Conservation (phyloP, 2,329 filamentous ascomycete genomes). For the Colletotrichum spaethianum region DNA sequence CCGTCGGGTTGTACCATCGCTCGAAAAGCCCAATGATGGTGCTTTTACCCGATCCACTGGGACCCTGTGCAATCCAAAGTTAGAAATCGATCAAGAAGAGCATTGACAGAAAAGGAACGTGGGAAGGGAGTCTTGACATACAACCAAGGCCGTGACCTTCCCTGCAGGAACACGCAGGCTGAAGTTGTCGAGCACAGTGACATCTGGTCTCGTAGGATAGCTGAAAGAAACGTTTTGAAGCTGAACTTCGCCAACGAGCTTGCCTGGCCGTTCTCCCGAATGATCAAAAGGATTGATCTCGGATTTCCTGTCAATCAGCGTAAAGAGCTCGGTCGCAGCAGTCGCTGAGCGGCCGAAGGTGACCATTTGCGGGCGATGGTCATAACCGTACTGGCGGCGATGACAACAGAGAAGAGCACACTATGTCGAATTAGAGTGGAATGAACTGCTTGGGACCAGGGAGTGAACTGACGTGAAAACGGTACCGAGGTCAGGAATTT, state of each 20-base stretch:
- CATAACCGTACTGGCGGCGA: constrained; percentile 44
- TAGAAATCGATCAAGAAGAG: constrained; percentile 47
- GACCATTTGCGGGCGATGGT: constrained; percentile 40
- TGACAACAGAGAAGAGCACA: constrained; percentile 47
- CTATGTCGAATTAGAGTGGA: constrained; percentile 45
- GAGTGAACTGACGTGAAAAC: constrained; percentile 39
- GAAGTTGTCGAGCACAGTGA: constrained; percentile 74
- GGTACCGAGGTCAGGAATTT: constrained; percentile 31
- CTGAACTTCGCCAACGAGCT: constrained; percentile 68
- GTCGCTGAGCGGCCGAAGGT: constrained; percentile 45
- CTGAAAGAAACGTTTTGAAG: constrained; percentile 75
- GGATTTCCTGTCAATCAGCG: constrained; percentile 46
- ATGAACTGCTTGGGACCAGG: background rate
- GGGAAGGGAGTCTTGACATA: constrained; percentile 45
- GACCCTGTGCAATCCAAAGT: constrained; percentile 47
- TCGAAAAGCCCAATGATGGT: constrained; percentile 78
- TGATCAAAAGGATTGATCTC: constrained; percentile 44
- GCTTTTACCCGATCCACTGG: constrained; percentile 78
- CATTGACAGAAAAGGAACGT: constrained; percentile 48
- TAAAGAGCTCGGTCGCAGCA: constrained; percentile 45
- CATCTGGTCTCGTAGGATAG: constrained; percentile 77
- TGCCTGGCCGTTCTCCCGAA: constrained; percentile 38
- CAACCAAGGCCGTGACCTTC: constrained; percentile 77
- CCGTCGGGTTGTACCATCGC: constrained; percentile 67
- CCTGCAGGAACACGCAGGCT: constrained; percentile 72